Evolutionary conservation across 495 filamentous ascomycete genomes (phyloP).

Genomic region (Penicillium herquei): DNA sequence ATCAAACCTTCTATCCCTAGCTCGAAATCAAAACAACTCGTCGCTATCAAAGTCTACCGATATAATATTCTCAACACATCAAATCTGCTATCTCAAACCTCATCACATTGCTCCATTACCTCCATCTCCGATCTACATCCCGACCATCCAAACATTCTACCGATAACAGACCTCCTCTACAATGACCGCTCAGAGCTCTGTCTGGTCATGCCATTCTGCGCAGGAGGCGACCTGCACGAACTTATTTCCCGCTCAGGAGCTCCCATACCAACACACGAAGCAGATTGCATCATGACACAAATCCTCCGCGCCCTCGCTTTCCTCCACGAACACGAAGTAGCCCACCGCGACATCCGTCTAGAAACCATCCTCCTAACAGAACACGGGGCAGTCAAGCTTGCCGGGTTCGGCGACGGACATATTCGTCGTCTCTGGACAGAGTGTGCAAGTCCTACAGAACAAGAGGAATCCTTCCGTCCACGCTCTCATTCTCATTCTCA

Average conservation of each 20-base stretch:
- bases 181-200: conserved; percentile 93
- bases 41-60: conserved; percentile 93
- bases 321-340: conserved; percentile 91
- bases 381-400: conserved; percentile 86
- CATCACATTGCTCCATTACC: conserved; percentile 75
- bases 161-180: conserved; percentile 84
- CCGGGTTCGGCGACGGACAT: conserved; percentile 94
- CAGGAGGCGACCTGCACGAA: conserved; percentile 88
- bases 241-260: conserved; percentile 68
- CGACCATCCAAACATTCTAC: conserved; percentile 88
- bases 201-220: conserved; percentile 96
- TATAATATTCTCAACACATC: conserved; percentile 72
- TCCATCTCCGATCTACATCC: conserved; percentile 68
- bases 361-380: conserved; percentile 92
- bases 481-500: conserved; percentile 1
- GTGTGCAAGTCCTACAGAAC: conserved; percentile 4
- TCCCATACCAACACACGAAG: conserved; percentile 71
- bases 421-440: conserved; percentile 35
- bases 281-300: conserved; percentile 95
- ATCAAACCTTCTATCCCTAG: conserved; percentile 4
- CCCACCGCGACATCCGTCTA: conserved; percentile 91
- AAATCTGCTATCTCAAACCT: conserved; percentile 83
- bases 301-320: conserved; percentile 96
- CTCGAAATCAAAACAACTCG: conserved; percentile 55
- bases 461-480: conserved; percentile 2